A percentile compares a stretch with the other conserved stretches of the same genome.
These are phyloP conservation scores for Fusarium secorum DNA, from an alignment of 2,329 filamentous ascomycete species.

Conservation along the genomic window DNA sequence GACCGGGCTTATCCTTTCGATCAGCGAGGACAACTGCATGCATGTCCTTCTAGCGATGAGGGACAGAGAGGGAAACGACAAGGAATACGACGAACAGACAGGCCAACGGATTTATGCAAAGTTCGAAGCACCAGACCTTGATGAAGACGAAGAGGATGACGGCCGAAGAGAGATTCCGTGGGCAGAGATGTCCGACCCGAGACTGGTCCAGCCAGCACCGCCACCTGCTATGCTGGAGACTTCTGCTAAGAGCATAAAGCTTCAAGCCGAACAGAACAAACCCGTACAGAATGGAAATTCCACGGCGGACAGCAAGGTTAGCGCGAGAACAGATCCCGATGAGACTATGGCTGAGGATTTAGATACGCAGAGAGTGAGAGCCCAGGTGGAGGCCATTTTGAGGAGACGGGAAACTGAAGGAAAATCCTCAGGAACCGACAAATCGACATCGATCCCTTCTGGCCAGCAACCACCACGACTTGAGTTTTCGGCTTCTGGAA, in stretches of 20 bases:
- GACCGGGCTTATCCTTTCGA: conserved; percentile 70
- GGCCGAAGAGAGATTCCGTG: conserved; percentile 69
- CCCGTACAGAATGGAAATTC: conserved; percentile 15
- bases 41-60: conserved; percentile 72
- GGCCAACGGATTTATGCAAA: conserved; percentile 78
- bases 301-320: conserved; percentile 39
- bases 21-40: conserved; percentile 61
- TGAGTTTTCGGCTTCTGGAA: conserved; percentile 29
- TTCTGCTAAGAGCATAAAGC: conserved; percentile 38
- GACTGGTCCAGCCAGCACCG: conserved; percentile 60
- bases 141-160: conserved; percentile 65
- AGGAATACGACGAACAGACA: conserved; percentile 68
- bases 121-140: conserved; percentile 75
- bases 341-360: conserved; percentile 38
- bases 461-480: conserved; percentile 39
- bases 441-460: conserved; percentile 43
- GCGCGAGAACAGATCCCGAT: conserved; percentile 32
- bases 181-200: conserved; percentile 71
- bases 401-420: conserved; percentile 24
- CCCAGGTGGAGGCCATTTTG: conserved; percentile 35
- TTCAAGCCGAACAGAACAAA: conserved; percentile 31
- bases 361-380: conserved; percentile 45
- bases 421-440: conserved; percentile 20
- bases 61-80: conserved; percentile 68
- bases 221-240: conserved; percentile 38